Evolutionary conservation across 768 basidiomycete genomes (phyloP), one percentile per base, ranked within the genome.

Genomic region (Lepiota brunneoincarnata): DNA sequence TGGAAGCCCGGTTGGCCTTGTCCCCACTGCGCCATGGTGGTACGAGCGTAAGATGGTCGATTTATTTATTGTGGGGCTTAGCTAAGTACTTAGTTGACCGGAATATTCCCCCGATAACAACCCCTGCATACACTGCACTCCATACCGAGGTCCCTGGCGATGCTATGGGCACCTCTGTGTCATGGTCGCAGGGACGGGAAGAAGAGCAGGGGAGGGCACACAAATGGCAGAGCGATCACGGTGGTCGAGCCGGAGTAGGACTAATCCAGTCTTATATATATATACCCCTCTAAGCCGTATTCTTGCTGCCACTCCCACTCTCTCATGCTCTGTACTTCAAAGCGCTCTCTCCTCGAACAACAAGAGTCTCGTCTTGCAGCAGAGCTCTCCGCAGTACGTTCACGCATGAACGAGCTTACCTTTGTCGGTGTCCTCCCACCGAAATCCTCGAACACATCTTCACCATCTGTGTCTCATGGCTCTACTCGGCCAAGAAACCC

Each of bases 21-120:
- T 37, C 76, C 78, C 87, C 89, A 91, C 70, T 89, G 88, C 63
- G 87, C 81, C 89, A 91, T 91, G 65, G 62, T 74, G 64, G 65
- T 70, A 64, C 39, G 54, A 59, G 60, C 61, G 62, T 53, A 59
- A 64, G 56, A 48, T 57, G 52, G 40, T 41, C 38, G 37, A 34
- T 56, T 35, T 10, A 31, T 61, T 59, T 63, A 39, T 45, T 36
- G 7, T 36, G 15, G 35, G 11, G 17, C 43, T 45, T 47, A 47
- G 45, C 45, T 47, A 47, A 47, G 45, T 36, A 23, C 31, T 6
- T 28, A 9, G 26, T n/a, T n/a, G n/a, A n/a, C n/a, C n/a, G n/a
- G n/a, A n/a, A n/a, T n/a, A n/a, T n/a, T n/a, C n/a, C n/a, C n/a
- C n/a, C n/a, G n/a, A n/a, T n/a, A n/a, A n/a, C n/a, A n/a, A n/a